Conservation (phyloP, 306 rosid genomes). For the Vicia faba region DNA sequence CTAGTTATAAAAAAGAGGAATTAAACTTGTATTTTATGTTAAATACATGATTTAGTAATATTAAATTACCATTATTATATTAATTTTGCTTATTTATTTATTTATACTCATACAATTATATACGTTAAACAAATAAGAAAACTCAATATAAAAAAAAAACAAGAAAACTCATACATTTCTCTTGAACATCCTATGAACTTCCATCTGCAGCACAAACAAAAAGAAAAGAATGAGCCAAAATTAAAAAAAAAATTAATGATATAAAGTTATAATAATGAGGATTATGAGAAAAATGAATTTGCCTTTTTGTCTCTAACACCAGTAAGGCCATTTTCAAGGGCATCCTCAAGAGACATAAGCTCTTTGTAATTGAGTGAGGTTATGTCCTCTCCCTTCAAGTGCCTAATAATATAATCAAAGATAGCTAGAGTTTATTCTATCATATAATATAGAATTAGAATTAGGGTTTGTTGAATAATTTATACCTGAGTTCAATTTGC, state of each 20-base stretch:
- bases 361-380: slow-evolving; percentile 69
- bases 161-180: slow-evolving; percentile 59
- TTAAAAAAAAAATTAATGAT: background rate
- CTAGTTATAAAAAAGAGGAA: background rate
- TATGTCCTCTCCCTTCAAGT: slow-evolving; percentile 85
- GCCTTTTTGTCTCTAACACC: slow-evolving; percentile 64
- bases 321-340: slow-evolving; percentile 73
- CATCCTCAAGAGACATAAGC: slow-evolving; percentile 63
- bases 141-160: slow-evolving; percentile 21
- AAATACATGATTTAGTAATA: slow-evolving; percentile 13
- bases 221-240: slow-evolving; percentile 19
- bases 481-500: slow-evolving; percentile 79
- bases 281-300: slow-evolving; percentile 16
- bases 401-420: slow-evolving; percentile 50
- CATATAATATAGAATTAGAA: background rate
- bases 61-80: too few species aligned
- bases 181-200: slow-evolving; percentile 49
- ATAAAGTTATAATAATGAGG: background rate
- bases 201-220: slow-evolving; percentile 49
- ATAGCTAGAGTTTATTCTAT: background rate
- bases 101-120: background rate
- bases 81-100: background rate
- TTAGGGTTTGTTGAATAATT: slow-evolving; percentile 5
- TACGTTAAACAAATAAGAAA: background rate
- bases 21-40: background rate